Evolutionary conservation across 2,329 filamentous ascomycete species (phyloP), one percentile per base, ranked within the genome.

Genomic region (Huntiella bhutanensis): DNA sequence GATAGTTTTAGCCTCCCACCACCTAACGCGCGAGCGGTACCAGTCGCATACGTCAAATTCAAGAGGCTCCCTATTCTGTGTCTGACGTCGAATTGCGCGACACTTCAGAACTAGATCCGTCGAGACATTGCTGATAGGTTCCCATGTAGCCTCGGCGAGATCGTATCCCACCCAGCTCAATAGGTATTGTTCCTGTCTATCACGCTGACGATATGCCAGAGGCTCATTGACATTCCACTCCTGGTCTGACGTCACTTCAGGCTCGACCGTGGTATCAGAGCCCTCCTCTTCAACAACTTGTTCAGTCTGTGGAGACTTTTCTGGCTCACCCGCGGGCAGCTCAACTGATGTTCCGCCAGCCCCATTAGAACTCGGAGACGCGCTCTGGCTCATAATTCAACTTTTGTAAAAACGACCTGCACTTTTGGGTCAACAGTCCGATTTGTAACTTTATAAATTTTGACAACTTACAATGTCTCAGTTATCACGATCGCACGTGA

Each of bases 211-310:
- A 51, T 75, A 65, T 0, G 67, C 65, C 4, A 77, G 59, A 36
- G 80, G 66, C 8, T 59, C 58, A 36, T 71, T 66, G 4, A 77
- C 65, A 4, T 60, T 55, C 56, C 68, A 77, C 50, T 69, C 66
- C 4, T 64, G 57, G 12, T 65, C 60, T 7, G 61, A 56, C 3
- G 66, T 63, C 34, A 52, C 45, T 5, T 54, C 53, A 15, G 58
- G 56, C 11, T 56, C 55, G 8, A 58, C 50, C 3, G 62, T 60
- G 7, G 62, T 64, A 3, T 57, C 53, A 19, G 62, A 16, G 4
- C 58, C 61, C 13, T 55, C 47, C n/a, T 51, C 52, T 32, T 63
- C 59, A 11, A 55, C 52, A 16, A 53, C 50, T 5, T 48, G 43
- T 16, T 43, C 45, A 4, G 22, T 28, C 22, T 28, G 22, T 1